Evolutionary conservation across 179 eudicot genomes (phyloP).

Genomic region (Patellifolia procumbens): DNA sequence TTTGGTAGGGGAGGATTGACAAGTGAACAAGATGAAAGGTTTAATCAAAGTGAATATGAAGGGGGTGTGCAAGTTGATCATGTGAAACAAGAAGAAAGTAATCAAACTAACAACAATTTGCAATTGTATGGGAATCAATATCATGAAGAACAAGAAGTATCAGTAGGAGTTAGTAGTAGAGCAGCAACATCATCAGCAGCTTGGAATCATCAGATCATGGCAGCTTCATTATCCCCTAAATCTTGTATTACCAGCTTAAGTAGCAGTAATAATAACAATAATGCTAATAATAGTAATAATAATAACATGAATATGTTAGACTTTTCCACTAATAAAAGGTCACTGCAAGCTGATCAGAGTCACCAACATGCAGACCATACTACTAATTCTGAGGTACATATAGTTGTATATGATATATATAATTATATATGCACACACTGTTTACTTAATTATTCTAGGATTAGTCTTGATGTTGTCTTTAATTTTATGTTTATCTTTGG

Average conservation of each 20-base stretch:
- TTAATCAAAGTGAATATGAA: too few relatives aligned
- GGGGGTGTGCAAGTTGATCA: constrained; percentile 30
- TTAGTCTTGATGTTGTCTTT: neutral
- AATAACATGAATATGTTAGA: constrained; percentile 41
- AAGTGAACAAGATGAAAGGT: constrained; percentile 56
- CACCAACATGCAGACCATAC: constrained; percentile 49
- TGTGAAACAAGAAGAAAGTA: constrained; percentile 48
- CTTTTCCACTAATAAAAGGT: constrained; percentile 50
- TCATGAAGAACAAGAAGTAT: constrained; percentile 40
- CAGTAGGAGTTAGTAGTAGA: constrained; percentile 33
- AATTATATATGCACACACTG: neutral
- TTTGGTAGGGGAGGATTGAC: constrained; percentile 52
- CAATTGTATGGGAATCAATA: constrained; percentile 32
- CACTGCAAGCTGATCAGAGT: constrained; percentile 28
- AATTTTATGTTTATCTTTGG: neutral
- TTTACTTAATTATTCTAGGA: neutral
- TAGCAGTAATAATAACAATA: constrained; percentile 30
- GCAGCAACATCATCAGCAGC: constrained; percentile 29
- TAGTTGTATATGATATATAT: too few relatives aligned
- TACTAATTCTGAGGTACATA: constrained; percentile 56
- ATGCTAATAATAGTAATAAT: constrained; percentile 8
- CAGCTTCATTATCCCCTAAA: constrained; percentile 57
- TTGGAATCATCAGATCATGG: constrained; percentile 47
- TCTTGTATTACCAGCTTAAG: constrained; percentile 56
- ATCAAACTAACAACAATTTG: constrained; percentile 21